Base-by-base conservation (phyloP, 495 filamentous ascomycete genomes). In the Thermothielavioides terrestris region DNA sequence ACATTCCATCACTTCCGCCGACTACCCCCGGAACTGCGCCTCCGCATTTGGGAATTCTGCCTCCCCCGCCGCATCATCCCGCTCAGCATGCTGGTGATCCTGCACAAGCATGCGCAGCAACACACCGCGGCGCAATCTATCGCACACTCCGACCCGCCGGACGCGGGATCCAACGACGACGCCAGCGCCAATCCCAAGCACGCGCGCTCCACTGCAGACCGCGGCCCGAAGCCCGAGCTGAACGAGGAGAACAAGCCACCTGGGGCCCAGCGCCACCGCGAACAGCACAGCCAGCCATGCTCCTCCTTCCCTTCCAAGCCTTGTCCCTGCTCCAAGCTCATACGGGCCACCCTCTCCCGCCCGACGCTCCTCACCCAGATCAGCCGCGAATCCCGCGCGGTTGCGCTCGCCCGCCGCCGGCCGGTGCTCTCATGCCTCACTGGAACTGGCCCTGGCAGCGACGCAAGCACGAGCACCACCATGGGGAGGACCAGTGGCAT, bases 41-140 rank as follows among this genome's bases (percentile, higher is more conserved):
- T 18, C 37, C 1, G 8, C 10, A 49, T 49, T 36, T 49, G 46
- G 46, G 36, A 40, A 1, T 18, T 40, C 27, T 49, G 46, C 36
- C 46, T 49, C 12, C 46, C 46, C 23, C 2, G 3, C 1, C 46
- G 46, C 20, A 1, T 49, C 17, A 30, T 49, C 35, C 46, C 25
- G 9, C 6, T 49, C 14, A 49, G 35, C 36, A n/a, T 22, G 1
- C 17, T 49, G 8, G 36, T 30, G 17, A 2, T 30, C n/a, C 11
- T 1, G 23, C 15, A 39, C 34, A 1, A 3, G 0, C 23, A 48
- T 15, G 25, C 15, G 17, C 0, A 27, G 17, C 12, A 14, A n/a
- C 34, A 5, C n/a, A n/a, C 15, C 34, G n/a, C 27, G 6, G 10
- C 27, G 5, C 27, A 6, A 10, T 5, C 27, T 28, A 10, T 10